Evolutionary conservation across 202 grass and related monocot species (phyloP), one percentile per base, ranked within the genome.

Genomic region (Setaria italica): DNA sequence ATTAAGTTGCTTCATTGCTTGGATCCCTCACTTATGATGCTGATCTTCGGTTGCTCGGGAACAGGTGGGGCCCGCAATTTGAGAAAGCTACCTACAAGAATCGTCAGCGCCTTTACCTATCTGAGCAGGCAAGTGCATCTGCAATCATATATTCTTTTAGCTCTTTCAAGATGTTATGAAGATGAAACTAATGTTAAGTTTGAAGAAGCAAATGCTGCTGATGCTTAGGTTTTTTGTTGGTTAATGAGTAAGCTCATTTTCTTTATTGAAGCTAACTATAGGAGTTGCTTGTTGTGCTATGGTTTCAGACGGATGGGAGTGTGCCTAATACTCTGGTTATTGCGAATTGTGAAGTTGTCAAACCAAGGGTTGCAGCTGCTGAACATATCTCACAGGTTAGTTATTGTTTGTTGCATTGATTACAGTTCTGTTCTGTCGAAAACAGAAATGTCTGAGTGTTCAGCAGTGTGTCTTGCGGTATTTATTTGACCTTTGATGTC

Each of bases 261-360:
- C 34, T 30, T 63, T 70, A 69, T 11, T 34, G 20, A 20, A 92
- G 19, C 30, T 84, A 79, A 91, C 79, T 11, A 19, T 51, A 7
- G 29, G 37, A 47, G 73, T 62, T 83, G 33, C 55, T 80, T 84
- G 49, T 9, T 6, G 8, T 57, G 21, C 46, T 50, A 81, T 87
- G n/a, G 49, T 86, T 90, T 33, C 87, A 98, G 96, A 98, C 96
- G 21, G 96, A 98, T 43, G 93, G 93, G 7, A 92, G 88, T 64
- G 72, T 95, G 62, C 96, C 96, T 67, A 98, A 98, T 82, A 98
- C 93, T 74, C 79, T 98, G 67, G 88, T 98, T 15, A 98, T 98
- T 10, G 91, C 91, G 66, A 98, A 98, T 62, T 98, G 96, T 88
- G 90, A 98, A 71, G 90, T 98, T 77, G 91, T 95, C 53, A 91